Base-by-base conservation (phyloP, 1,139 yeast species). In the Kurtzmaniella quercitrusa region DNA sequence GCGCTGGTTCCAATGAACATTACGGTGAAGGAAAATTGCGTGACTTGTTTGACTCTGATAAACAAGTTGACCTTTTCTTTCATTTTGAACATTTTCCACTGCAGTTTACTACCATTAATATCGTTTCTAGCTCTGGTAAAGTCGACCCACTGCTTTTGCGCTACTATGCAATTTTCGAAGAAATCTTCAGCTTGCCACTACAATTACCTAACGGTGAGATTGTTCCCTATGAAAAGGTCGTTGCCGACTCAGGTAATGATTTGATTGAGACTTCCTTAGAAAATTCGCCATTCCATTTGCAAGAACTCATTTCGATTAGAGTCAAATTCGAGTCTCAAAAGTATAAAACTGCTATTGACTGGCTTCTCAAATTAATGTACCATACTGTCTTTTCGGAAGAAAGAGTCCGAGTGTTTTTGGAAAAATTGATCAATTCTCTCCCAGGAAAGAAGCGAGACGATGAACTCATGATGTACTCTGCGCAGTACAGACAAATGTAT, bases 361-460 rank as follows among this genome's bases (percentile, higher is more conserved):
- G 98, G 98, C 68, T 87, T 34, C 65, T 70, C 34, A 80, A 81
- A 45, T 73, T 87, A 16, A 65, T 90, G 55, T 81, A 78, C 59
- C 73, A 77, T 53, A 75, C 86, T 16, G 74, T 79, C 4, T 88
- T 88, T 59, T 96, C 91, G 47, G 81, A 79, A 48, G 74, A 79
- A 15, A 75, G 98, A 58, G 76, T 90, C 18, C 75, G 74, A 50
- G 80, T 88, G 21, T 73, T 85, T 21, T 60, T 91, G 40, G 95
- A 90, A 50, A 88, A 87, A 56, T 71, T 85, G 41, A 65, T 90
- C 48, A 87, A 85, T 54, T 75, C 87, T 0, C 64, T 93, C 39
- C 85, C 96, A 0, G 96, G 89, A 45, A 69, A 75, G 38, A 91
- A 90, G 62, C 80, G 98, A 58, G 80, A 79, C 53, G 98, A 95